A percentile compares a stretch with the other conserved stretches of the same genome.
phyloP scores from a whole-genome alignment of 306 rosid species.

The Vigna angularis region DNA sequence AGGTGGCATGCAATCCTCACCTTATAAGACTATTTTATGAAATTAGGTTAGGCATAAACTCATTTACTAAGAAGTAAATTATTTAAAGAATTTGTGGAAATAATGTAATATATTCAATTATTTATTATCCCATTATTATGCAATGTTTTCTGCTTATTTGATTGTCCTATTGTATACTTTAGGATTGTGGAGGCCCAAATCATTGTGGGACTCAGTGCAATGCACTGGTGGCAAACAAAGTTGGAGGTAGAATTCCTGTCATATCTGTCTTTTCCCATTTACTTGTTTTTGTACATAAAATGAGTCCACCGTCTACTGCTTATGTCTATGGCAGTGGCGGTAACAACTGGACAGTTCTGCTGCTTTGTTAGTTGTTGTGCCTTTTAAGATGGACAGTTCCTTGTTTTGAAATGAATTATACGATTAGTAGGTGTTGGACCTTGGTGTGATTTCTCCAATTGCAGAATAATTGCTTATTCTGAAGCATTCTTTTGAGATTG shows the following conservation, averaged over 20 bases:
- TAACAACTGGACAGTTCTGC: slow-evolving; percentile 1
- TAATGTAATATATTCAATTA: slow-evolving; percentile 8
- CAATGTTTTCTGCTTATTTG: slow-evolving; percentile 31
- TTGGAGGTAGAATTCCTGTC: slow-evolving; percentile 62
- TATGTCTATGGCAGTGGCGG: slow-evolving; percentile 20
- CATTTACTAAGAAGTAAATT: background rate
- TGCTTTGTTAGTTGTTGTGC: slow-evolving; percentile 21
- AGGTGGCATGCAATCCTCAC: too few relatives aligned
- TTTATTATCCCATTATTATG: slow-evolving; percentile 16
- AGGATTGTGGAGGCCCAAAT: slow-evolving; percentile 90
- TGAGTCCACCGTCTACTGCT: slow-evolving; percentile 3
- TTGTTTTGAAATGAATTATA: slow-evolving; percentile 14
- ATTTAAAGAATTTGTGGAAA: slow-evolving; percentile 24
- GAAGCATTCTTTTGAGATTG: slow-evolving; percentile 7
- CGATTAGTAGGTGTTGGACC: background rate
- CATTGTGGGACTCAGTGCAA: slow-evolving; percentile 88
- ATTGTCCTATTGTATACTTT: slow-evolving; percentile 43
- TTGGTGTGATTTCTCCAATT: slow-evolving; percentile 29
- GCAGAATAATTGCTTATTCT: slow-evolving; percentile 17
- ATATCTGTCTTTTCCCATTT: slow-evolving; percentile 27
- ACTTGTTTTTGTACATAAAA: slow-evolving; percentile 12
- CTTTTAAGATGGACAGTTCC: slow-evolving; percentile 18
- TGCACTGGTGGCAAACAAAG: slow-evolving; percentile 71
- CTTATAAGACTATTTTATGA: too few relatives aligned
- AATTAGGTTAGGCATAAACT: too few relatives aligned